Evolutionary conservation across 2,329 filamentous ascomycete species (phyloP), one percentile per base, ranked within the genome.

Genomic region (Cytospora paraplurivora): DNA sequence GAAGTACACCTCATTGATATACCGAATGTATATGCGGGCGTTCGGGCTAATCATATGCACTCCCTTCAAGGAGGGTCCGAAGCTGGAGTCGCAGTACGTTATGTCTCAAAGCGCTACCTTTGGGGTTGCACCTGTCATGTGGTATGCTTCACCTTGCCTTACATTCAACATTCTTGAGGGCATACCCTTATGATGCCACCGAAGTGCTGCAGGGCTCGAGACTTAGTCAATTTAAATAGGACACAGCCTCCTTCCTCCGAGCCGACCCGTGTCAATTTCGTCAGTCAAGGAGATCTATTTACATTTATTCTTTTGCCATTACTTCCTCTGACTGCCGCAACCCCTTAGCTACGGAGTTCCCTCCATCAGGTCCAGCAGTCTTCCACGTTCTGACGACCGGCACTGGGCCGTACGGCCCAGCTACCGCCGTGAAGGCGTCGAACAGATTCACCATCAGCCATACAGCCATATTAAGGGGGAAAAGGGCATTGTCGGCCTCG

Each of bases 401-500:
- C 10, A 89, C 87, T 7, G 91, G 91, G 0, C 90, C 91, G 4
- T 90, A 87, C 67, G 90, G 90, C 5, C 85, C 94, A 4, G 89
- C 89, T 6, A 85, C 90, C 7, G 89, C 91, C 10, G 86, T 90
- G 4, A 1, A 84, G 91, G 4, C 81, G 94, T 1, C 82, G 84
- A 50, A 91, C 94, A 74, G 81, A 83, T 61, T 90, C 89, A 0
- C 91, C 91, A 0, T 91, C 88, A 0, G 90, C 91, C 1, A 85
- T 93, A 59, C 88, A 0, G 90, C 91, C 1, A 85, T 93, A 59
- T 94, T 94, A n/a, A n/a, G n/a, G n/a, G 75, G 93, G 91, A 0
- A 90, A 91, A 68, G 91, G 94, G 71, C 90, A 94, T 70, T 86
- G 88, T 50, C 82, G 91, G n/a, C 86, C 91, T 73, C 93, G 90